Conservation (phyloP, 768 basidiomycete species). For the Leccinum longicurvipes region DNA sequence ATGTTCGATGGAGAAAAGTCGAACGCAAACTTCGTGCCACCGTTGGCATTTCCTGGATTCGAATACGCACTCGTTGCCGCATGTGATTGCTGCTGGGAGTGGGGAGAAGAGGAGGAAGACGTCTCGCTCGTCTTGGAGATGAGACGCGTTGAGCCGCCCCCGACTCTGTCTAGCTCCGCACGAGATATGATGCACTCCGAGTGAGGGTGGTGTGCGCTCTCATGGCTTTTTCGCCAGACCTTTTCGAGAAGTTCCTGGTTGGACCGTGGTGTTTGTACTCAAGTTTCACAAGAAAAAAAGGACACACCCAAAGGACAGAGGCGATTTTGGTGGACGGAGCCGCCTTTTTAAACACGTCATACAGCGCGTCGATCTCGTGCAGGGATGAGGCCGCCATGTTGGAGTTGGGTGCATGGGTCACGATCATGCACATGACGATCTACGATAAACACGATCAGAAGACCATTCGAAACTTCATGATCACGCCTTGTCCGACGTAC, state of each 20-base stretch:
- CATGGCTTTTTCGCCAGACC: slow-evolving; percentile 44
- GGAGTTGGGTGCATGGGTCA: slow-evolving; percentile 47
- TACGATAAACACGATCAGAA: slow-evolving; percentile 23
- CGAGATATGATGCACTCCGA: slow-evolving; percentile 31
- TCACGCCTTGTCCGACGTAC: slow-evolving; percentile 37
- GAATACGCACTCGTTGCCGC: neutral
- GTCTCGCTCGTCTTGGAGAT: slow-evolving; percentile 24
- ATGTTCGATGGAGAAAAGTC: slow-evolving; percentile 13
- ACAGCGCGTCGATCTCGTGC: slow-evolving; percentile 45
- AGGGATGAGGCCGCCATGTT: slow-evolving; percentile 46
- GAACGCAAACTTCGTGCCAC: neutral
- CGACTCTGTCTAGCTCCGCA: slow-evolving; percentile 52
- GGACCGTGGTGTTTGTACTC: neutral
- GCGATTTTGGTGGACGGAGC: slow-evolving; percentile 45
- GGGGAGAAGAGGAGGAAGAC: slow-evolving; percentile 2
- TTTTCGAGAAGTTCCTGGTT: slow-evolving; percentile 39
- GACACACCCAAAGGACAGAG: slow-evolving; percentile 41
- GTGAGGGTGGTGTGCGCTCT: slow-evolving; percentile 32
- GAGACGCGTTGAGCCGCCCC: slow-evolving; percentile 48
- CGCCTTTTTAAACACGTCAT: slow-evolving; percentile 46
- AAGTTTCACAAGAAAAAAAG: neutral
- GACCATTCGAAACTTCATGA: neutral
- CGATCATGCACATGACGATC: slow-evolving; percentile 59
- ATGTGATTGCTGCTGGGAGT: neutral
- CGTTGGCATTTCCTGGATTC: neutral